Conservation (phyloP, 208 protist species). For the Sergeia podlipaevii region DNA sequence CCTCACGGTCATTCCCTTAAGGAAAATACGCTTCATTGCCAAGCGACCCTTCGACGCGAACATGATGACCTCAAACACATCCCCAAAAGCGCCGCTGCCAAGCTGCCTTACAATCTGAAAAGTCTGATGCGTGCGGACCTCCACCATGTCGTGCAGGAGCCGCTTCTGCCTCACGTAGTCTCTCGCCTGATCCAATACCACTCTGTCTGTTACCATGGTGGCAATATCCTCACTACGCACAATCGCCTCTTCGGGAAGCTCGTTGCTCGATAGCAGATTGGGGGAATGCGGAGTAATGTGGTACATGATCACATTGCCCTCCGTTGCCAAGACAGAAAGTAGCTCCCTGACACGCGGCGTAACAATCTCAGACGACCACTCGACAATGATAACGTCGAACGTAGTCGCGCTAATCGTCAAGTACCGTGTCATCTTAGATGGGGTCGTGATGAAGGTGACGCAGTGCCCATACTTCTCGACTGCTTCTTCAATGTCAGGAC, state of each 20-base stretch:
- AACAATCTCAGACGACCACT: constrained; percentile 55
- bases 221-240: constrained; percentile 26
- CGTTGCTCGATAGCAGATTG: constrained; percentile 13
- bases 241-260: constrained; percentile 17
- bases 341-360: constrained; percentile 31
- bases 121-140: constrained; percentile 30
- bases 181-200: constrained; percentile 13
- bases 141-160: constrained; percentile 45
- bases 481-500: constrained; percentile 37
- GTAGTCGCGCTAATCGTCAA: constrained; percentile 26
- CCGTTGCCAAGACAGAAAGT: constrained; percentile 17
- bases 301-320: constrained; percentile 45
- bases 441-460: constrained; percentile 35
- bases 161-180: constrained; percentile 32
- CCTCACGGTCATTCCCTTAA: constrained; percentile 45
- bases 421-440: constrained; percentile 48
- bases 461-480: constrained; percentile 54
- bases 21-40: constrained; percentile 79
- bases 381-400: constrained; percentile 66
- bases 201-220: constrained; percentile 11
- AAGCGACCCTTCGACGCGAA: constrained; percentile 61
- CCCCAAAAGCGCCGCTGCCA: constrained; percentile 67
- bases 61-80: constrained; percentile 75
- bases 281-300: constrained; percentile 32
- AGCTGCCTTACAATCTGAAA: constrained; percentile 65